A percentile compares a stretch with the other conserved stretches of the same genome.
Conservation (phyloP, 768 basidiomycete species). For the Coprinopsis cinerea region DNA sequence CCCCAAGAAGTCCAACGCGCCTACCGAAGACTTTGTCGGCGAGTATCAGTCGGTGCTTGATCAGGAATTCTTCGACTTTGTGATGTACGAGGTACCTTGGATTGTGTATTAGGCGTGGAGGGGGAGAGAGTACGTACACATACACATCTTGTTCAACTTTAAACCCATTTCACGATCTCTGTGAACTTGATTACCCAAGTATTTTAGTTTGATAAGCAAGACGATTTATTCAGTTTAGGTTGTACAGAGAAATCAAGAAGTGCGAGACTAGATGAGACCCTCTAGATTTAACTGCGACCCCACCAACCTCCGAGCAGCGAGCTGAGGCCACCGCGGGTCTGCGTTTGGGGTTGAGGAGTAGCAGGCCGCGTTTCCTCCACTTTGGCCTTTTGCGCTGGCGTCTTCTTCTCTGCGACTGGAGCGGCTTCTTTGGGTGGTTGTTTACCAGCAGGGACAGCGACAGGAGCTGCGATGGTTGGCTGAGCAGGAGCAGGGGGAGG, state of each 20-base stretch:
- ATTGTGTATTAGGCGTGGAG: conserved; percentile 55
- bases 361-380: conserved; percentile 45
- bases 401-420: conserved; percentile 46
- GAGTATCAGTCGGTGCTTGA: conserved; percentile 93
- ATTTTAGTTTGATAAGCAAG: too few species aligned
- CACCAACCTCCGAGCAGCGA: conserved; percentile 80
- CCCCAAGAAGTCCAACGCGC: conserved; percentile 30
- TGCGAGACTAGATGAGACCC: too few species aligned
- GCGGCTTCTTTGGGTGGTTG: conserved; percentile 21
- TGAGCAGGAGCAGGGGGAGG: conserved; percentile 15
- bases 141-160: too few species aligned
- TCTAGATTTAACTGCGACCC: too few species aligned
- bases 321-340: conserved; percentile 50
- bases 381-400: conserved; percentile 45
- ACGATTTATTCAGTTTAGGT: too few species aligned
- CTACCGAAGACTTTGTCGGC: conserved; percentile 71
- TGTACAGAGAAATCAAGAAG: too few species aligned
- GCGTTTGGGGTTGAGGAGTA: conserved; percentile 44
- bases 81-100: conserved; percentile 91
- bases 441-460: too few species aligned
- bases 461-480: conserved; percentile 12
- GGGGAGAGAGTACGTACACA: conserved; percentile 6
- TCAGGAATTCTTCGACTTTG: conserved; percentile 94
- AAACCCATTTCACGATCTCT: too few species aligned
- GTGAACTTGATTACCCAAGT: too few species aligned